Evolutionary conservation across 23 red algal genomes (phyloP).

Genomic region (Cyanidium caldarium): DNA sequence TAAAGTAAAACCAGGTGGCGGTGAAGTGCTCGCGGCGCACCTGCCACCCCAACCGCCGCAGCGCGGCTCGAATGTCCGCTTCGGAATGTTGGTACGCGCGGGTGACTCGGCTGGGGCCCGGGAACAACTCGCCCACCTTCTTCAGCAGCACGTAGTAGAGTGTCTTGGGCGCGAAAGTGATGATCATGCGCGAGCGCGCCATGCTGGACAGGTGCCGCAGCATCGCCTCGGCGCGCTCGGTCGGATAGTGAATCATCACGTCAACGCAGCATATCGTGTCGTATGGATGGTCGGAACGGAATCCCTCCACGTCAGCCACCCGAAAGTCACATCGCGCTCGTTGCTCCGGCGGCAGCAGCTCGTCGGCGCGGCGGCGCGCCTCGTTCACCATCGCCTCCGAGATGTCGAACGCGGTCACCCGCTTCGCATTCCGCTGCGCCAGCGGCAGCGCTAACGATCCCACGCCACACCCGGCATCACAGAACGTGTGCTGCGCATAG

Average conservation of each 20-base stretch:
- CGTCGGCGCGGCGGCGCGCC: slow-evolving; percentile 25
- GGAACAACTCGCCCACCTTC: slow-evolving; percentile 85
- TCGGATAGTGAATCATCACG: slow-evolving; percentile 96
- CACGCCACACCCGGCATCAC: slow-evolving; percentile 93
- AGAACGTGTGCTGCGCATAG: slow-evolving; percentile 21
- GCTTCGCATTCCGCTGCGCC: slow-evolving; percentile 24
- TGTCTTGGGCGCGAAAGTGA: slow-evolving; percentile 81
- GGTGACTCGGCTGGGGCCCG: slow-evolving; percentile 84
- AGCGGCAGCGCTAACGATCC: slow-evolving; percentile 82
- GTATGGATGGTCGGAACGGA: slow-evolving; percentile 19
- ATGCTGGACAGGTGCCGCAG: slow-evolving; percentile 26
- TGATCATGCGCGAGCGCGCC: slow-evolving; percentile 32
- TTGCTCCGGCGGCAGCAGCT: slow-evolving; percentile 12
- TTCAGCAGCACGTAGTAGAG: slow-evolving; percentile 55
- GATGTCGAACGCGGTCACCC: slow-evolving; percentile 67
- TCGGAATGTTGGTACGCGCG: slow-evolving; percentile 83
- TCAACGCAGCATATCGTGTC: slow-evolving; percentile 89
- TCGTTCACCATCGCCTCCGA: slow-evolving; percentile 65
- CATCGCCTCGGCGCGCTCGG: slow-evolving; percentile 43
- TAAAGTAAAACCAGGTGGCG: slow-evolving; percentile 75
- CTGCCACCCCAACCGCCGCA: slow-evolving; percentile 36
- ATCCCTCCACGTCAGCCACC: slow-evolving; percentile 34
- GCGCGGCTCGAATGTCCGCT: slow-evolving; percentile 27
- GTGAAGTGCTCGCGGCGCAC: slow-evolving; percentile 35
- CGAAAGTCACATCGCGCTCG: slow-evolving; percentile 25